phyloP scores from a whole-genome alignment of 1,284 basidiomycete species.

The Cutaneotrichosporon cutaneum region DNA sequence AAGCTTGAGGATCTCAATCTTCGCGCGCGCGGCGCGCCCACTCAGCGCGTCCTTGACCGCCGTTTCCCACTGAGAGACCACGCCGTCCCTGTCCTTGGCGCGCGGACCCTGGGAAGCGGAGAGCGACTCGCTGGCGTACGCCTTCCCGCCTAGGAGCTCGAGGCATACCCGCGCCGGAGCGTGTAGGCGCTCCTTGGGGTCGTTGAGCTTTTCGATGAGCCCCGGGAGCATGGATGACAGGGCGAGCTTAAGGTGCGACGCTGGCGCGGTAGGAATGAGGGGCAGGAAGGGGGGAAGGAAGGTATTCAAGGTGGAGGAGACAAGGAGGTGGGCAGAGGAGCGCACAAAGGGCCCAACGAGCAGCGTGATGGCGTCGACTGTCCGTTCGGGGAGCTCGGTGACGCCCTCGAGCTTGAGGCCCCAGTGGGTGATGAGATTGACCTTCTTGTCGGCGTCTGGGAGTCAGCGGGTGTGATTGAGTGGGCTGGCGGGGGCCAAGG shows the following conservation, averaged over 20 bases:
- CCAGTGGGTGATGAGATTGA: slow-evolving; percentile 49
- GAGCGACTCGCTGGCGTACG: slow-evolving; percentile 22
- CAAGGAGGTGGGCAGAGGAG: slow-evolving; percentile 41
- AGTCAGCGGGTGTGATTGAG: background rate
- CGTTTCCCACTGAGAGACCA: slow-evolving; percentile 72
- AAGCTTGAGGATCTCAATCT: slow-evolving; percentile 49
- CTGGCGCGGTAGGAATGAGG: slow-evolving; percentile 27
- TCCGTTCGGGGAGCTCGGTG: slow-evolving; percentile 33
- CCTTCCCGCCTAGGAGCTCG: slow-evolving; percentile 33
- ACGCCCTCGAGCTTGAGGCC: slow-evolving; percentile 44
- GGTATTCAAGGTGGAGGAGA: slow-evolving; percentile 37
- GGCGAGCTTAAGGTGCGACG: slow-evolving; percentile 32
- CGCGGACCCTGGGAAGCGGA: slow-evolving; percentile 44
- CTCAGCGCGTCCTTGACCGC: slow-evolving; percentile 65
- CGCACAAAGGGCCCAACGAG: slow-evolving; percentile 39
- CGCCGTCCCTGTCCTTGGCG: slow-evolving; percentile 72
- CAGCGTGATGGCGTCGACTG: slow-evolving; percentile 45
- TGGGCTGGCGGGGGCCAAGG: background rate
- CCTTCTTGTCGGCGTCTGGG: slow-evolving; percentile 48
- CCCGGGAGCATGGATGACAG: slow-evolving; percentile 38
- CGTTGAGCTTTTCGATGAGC: slow-evolving; percentile 46
- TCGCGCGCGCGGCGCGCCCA: slow-evolving; percentile 75
- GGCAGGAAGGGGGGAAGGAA: slow-evolving; percentile 48
- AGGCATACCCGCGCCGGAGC: slow-evolving; percentile 36
- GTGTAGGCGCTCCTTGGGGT: slow-evolving; percentile 47